A percentile compares a stretch with the other conserved stretches of the same genome.
phyloP scores from a whole-genome alignment of 805 yeast species.

The Myxozyma geophila region DNA sequence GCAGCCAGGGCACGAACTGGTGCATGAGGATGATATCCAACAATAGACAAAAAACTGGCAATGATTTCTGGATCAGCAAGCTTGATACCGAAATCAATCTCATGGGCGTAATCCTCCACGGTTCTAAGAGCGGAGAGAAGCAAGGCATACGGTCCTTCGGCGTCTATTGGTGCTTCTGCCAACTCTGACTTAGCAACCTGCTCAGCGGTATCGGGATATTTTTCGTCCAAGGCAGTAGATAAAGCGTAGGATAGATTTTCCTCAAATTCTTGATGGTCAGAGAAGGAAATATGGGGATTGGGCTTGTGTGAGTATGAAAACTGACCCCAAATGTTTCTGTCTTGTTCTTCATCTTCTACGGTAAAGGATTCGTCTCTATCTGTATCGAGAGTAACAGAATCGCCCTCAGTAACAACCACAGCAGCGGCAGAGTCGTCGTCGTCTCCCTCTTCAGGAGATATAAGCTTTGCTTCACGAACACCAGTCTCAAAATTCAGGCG shows the following conservation, averaged over 20 bases:
- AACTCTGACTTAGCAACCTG: slow-evolving; percentile 1
- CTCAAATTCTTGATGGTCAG: slow-evolving; percentile 31
- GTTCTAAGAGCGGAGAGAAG: slow-evolving; percentile 31
- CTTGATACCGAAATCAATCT: slow-evolving; percentile 59
- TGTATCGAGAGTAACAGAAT: background rate
- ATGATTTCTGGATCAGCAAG: slow-evolving; percentile 46
- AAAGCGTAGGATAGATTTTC: slow-evolving; percentile 17
- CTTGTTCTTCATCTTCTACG: slow-evolving; percentile 7
- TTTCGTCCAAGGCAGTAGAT: background rate
- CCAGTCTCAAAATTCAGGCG: slow-evolving; percentile 76
- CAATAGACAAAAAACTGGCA: slow-evolving; percentile 31
- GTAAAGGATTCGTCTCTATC: background rate
- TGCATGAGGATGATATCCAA: slow-evolving; percentile 30
- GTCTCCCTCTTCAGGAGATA: slow-evolving; percentile 44
- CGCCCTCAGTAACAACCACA: slow-evolving; percentile 22
- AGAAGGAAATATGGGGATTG: slow-evolving; percentile 27
- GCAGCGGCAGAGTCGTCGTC: slow-evolving; percentile 32
- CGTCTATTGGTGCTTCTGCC: background rate
- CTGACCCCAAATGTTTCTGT: slow-evolving; percentile 18
- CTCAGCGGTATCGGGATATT: background rate
- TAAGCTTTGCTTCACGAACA: slow-evolving; percentile 66
- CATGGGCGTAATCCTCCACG: slow-evolving; percentile 63
- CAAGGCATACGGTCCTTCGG: slow-evolving; percentile 4
- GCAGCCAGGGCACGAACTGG: slow-evolving; percentile 55
- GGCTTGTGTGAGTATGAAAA: slow-evolving; percentile 32